Percentiles rank a stretch among this genome's conserved stretches.
Evolutionary conservation across 495 filamentous ascomycete genomes (phyloP).

Genomic region (Penicillium coffeae): DNA sequence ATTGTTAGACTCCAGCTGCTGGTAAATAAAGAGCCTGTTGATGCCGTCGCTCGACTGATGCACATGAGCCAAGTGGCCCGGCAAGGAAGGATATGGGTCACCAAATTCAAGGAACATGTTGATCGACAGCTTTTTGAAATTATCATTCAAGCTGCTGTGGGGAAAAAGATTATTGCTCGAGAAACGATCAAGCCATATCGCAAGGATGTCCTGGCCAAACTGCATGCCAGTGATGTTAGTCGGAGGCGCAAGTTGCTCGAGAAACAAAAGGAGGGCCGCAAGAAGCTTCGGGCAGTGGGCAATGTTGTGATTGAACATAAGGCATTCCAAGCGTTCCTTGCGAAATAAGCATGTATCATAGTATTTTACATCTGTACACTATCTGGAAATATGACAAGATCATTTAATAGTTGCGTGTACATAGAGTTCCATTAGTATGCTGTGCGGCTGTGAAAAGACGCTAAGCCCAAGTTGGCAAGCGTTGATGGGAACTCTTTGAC

Average conservation of each 20-base stretch:
- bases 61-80: slow-evolving; percentile 74
- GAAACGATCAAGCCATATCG: slow-evolving; percentile 96
- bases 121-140: slow-evolving; percentile 95
- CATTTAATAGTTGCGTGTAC: neutral
- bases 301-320: slow-evolving; percentile 91
- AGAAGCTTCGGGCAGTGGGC: slow-evolving; percentile 67
- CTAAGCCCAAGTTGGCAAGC: neutral
- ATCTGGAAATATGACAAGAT: neutral
- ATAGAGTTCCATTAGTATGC: too few species aligned
- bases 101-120: slow-evolving; percentile 95
- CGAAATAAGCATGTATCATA: slow-evolving; percentile 44
- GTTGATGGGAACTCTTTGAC: neutral
- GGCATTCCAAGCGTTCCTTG: slow-evolving; percentile 87
- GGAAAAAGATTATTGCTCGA: slow-evolving; percentile 78
- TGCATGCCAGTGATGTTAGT: slow-evolving; percentile 86
- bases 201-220: slow-evolving; percentile 89
- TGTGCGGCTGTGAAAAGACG: too few species aligned
- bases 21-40: slow-evolving; percentile 89
- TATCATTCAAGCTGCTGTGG: slow-evolving; percentile 87
- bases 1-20: slow-evolving; percentile 89
- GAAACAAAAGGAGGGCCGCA: slow-evolving; percentile 95
- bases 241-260: slow-evolving; percentile 84
- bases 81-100: slow-evolving; percentile 81
- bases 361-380: slow-evolving; percentile 7
- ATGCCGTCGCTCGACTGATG: slow-evolving; percentile 88